Evolutionary conservation across 352 stramenopile genomes (phyloP).

Genomic region (Phytophthora sojae): DNA sequence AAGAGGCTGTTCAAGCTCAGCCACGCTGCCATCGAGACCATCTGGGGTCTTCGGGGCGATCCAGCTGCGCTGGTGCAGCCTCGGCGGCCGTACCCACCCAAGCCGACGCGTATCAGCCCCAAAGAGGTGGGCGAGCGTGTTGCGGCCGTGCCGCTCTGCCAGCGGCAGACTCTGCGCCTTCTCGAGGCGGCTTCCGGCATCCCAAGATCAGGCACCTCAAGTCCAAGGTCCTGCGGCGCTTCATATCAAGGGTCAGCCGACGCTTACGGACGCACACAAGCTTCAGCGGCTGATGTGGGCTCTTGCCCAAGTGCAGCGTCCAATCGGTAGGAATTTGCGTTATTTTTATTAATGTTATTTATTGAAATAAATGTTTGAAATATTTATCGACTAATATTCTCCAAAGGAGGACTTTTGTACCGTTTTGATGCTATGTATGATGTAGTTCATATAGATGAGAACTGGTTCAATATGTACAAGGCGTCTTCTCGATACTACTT

Average conservation of each 20-base stretch:
- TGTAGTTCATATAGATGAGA: not conserved
- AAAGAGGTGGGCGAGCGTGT: slow-evolving; percentile 2
- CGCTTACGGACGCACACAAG: too few relatives aligned
- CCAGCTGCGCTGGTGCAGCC: too few relatives aligned
- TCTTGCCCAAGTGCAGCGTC: too few relatives aligned
- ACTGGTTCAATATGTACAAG: not conserved
- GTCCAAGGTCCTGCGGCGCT: not conserved
- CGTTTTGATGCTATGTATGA: not conserved
- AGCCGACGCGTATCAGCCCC: not conserved
- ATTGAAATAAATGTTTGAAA: too few relatives aligned
- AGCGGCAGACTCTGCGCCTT: not conserved
- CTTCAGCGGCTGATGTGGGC: too few relatives aligned
- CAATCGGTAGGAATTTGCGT: too few relatives aligned
- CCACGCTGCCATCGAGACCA: not conserved
- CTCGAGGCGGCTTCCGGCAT: not conserved
- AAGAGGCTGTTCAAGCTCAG: slow-evolving; percentile 1
- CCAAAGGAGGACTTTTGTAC: not conserved
- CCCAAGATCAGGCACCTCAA: not conserved
- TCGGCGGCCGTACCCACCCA: too few relatives aligned
- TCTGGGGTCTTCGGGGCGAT: not conserved
- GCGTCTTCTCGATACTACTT: not conserved
- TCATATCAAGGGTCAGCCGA: too few relatives aligned
- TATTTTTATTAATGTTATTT: too few relatives aligned
- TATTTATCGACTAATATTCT: not conserved
- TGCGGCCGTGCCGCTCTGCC: slow-evolving; percentile 3